Percentiles rank a stretch among this genome's conserved stretches.
phyloP scores from a whole-genome alignment of 1,284 basidiomycete genomes.

The Leccinum cinnamomeum region DNA sequence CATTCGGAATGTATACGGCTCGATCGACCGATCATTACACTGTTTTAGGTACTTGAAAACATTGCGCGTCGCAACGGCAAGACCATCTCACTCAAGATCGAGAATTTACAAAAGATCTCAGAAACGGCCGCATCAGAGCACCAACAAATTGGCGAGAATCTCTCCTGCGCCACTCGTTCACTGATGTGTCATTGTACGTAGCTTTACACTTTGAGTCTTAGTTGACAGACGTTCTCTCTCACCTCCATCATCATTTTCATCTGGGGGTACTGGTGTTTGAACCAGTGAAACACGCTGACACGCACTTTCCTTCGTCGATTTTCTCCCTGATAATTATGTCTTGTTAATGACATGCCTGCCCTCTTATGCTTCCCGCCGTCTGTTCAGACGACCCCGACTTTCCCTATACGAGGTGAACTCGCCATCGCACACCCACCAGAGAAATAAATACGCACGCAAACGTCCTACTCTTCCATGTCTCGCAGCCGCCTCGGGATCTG shows the following conservation, averaged over 20 bases:
- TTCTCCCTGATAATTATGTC: too few relatives aligned
- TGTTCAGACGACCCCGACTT: constrained; percentile 40
- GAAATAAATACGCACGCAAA: constrained; percentile 51
- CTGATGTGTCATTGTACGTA: constrained; percentile 42
- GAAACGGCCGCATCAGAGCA: constrained; percentile 13
- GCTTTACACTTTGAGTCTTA: background rate
- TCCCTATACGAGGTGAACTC: constrained; percentile 33
- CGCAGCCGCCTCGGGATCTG: too few relatives aligned
- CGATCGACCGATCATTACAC: background rate
- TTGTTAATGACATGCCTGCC: too few relatives aligned
- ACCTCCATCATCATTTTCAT: too few relatives aligned
- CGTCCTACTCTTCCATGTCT: constrained; percentile 24
- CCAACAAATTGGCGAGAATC: constrained; percentile 31
- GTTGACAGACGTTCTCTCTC: background rate
- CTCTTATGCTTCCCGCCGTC: constrained; percentile 32
- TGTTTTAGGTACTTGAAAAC: constrained; percentile 43
- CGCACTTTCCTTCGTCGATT: too few relatives aligned
- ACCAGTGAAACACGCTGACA: too few relatives aligned
- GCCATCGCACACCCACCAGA: background rate
- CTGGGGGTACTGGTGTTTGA: too few relatives aligned
- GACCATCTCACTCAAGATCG: constrained; percentile 44
- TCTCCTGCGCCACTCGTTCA: constrained; percentile 39
- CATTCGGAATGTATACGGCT: background rate
- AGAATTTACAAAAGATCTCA: constrained; percentile 41
- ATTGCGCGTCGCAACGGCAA: constrained; percentile 55